A percentile compares a stretch with the other conserved stretches of the same genome.
These are phyloP conservation scores for Annulohypoxylon moriforme DNA, from an alignment of 495 filamentous ascomycete species.

Conservation along the genomic window DNA sequence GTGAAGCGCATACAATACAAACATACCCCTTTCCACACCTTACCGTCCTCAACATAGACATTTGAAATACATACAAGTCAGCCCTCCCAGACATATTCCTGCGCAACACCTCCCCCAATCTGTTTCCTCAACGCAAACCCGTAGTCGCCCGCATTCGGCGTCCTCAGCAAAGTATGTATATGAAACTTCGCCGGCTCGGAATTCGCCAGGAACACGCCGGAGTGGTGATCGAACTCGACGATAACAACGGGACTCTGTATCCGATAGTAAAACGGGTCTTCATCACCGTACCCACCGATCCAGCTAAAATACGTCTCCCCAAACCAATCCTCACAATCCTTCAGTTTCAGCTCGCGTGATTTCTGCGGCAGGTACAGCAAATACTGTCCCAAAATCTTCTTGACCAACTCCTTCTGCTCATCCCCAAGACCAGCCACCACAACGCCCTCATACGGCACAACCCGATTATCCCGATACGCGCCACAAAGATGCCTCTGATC, in stretches of 20 bases:
- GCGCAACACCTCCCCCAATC: slow-evolving; percentile 45
- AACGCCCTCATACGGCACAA: slow-evolving; percentile 79
- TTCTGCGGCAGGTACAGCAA: slow-evolving; percentile 69
- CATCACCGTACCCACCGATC: slow-evolving; percentile 74
- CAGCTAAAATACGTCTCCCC: slow-evolving; percentile 79
- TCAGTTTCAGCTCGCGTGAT: slow-evolving; percentile 63
- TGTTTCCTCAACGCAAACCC: slow-evolving; percentile 61
- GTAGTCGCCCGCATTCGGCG: slow-evolving; percentile 81
- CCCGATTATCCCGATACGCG: slow-evolving; percentile 78
- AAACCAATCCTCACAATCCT: slow-evolving; percentile 61
- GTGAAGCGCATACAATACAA: slow-evolving; percentile 13
- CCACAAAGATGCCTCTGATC: slow-evolving; percentile 80
- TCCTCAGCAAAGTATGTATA: slow-evolving; percentile 75
- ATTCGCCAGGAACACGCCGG: slow-evolving; percentile 80
- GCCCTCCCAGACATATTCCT: slow-evolving; percentile 59
- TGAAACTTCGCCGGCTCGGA: slow-evolving; percentile 79
- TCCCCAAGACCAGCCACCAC: slow-evolving; percentile 57
- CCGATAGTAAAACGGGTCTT: slow-evolving; percentile 79
- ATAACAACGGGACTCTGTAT: slow-evolving; percentile 79
- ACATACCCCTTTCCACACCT: neutral
- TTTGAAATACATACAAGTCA: slow-evolving; percentile 1
- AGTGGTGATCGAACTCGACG: slow-evolving; percentile 83
- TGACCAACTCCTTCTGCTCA: slow-evolving; percentile 64
- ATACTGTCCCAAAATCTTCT: slow-evolving; percentile 68
- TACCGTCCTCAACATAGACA: neutral